These are phyloP conservation scores for Apostasia ramifera DNA, from an alignment of 106 monocot species.

Conservation along the genomic window DNA sequence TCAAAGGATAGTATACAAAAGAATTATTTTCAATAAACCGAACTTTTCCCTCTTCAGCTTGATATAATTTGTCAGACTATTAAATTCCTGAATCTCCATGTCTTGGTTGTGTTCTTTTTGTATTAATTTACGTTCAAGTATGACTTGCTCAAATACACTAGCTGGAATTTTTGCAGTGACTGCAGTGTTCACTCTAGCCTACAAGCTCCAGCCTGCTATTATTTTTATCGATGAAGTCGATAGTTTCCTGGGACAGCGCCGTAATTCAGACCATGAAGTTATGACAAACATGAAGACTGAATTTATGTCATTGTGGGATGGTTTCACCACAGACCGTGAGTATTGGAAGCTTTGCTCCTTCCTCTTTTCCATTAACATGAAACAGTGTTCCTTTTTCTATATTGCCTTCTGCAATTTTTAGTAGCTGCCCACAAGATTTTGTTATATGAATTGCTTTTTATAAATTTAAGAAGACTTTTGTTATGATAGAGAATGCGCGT, in stretches of 20 bases:
- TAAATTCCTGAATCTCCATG: no score
- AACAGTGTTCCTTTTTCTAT: no score
- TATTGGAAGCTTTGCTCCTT: not conserved
- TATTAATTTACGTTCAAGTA: no score
- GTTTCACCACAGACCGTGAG: constrained; percentile 87
- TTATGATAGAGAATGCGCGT: constrained; percentile 62
- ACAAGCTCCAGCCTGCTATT: constrained; percentile 94
- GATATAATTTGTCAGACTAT: no score
- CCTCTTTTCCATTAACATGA: not conserved
- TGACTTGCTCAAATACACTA: no score
- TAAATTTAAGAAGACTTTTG: not conserved
- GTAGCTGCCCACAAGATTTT: no score
- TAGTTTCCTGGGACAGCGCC: constrained; percentile 90
- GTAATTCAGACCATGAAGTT: constrained; percentile 83
- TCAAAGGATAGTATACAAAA: no score
- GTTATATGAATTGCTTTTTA: no score
- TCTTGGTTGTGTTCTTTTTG: no score
- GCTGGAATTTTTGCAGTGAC: constrained; percentile 47
- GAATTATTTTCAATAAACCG: no score
- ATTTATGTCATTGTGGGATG: constrained; percentile 99
- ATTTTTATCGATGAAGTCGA: constrained; percentile 98
- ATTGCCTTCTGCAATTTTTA: no score
- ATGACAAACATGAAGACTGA: constrained; percentile 99
- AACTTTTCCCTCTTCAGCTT: no score
- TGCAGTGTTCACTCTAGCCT: constrained; percentile 83